Percentiles rank a stretch among this genome's conserved stretches.
Evolutionary conservation across 2,329 filamentous ascomycete species (phyloP).

Genomic region (Claviceps digitariae): DNA sequence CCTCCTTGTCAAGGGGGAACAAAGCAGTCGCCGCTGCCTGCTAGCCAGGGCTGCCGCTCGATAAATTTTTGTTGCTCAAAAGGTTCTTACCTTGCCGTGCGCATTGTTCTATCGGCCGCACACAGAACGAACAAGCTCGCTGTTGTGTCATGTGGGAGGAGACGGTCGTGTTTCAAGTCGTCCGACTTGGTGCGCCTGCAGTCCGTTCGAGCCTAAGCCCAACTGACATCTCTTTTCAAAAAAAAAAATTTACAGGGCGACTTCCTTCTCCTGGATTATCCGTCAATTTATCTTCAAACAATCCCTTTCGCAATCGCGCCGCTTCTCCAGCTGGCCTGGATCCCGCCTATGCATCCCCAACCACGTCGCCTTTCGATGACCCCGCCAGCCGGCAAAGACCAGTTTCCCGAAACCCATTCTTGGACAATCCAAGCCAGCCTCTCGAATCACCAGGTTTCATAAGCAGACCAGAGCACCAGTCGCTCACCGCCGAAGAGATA

Average conservation of each 20-base stretch:
- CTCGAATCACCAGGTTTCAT: constrained; percentile 34
- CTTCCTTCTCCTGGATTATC: constrained; percentile 30
- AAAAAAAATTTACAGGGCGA: constrained; percentile 9
- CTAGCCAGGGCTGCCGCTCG: neutral
- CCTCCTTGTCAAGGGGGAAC: neutral
- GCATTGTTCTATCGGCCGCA: constrained; percentile 3
- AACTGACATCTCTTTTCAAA: constrained; percentile 5
- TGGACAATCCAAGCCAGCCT: constrained; percentile 39
- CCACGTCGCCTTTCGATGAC: constrained; percentile 47
- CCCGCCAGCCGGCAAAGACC: constrained; percentile 37
- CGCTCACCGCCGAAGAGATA: constrained; percentile 51
- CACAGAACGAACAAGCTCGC: neutral
- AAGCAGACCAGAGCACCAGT: constrained; percentile 31
- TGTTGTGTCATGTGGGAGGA: constrained; percentile 7
- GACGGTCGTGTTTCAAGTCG: constrained; percentile 13
- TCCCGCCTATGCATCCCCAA: constrained; percentile 22
- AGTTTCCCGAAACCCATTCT: constrained; percentile 62
- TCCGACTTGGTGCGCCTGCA: neutral
- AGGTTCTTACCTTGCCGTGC: neutral
- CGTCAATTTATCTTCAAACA: constrained; percentile 66
- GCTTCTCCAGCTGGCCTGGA: constrained; percentile 39
- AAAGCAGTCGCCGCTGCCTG: neutral
- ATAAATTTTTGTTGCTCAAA: neutral
- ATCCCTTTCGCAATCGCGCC: constrained; percentile 65
- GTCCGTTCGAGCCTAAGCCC: constrained; percentile 1